Base-by-base conservation (phyloP, 176 grass and related monocot species). In the Themeda triandra region DNA sequence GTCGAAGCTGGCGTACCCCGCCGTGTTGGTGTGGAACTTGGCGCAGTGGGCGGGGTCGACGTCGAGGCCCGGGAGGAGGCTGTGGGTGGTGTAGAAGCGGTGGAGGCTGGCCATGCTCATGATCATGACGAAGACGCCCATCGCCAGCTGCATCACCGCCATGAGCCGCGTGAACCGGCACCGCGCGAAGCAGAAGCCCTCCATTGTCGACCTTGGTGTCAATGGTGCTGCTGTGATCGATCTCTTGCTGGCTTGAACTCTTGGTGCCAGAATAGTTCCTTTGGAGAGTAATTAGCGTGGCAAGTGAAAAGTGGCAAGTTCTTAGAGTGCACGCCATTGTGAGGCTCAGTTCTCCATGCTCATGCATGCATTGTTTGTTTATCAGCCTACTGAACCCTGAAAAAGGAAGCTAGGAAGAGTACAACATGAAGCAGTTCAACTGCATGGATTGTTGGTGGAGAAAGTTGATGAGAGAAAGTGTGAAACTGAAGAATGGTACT, bases 81-180 rank as follows among this genome's bases (percentile, higher is more conserved):
- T 35, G 69, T 71, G 77, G 49, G 66, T 72, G 30, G 79, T 21
- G 80, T 93, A 92, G 86, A 93, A 98, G 13, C 77, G 92, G 71
- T 98, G 95, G 73, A 98, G 91, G 80, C 87, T 92, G 2, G 91
- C 91, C 67, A 95, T 87, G 87, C 92, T 98, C 77, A 98, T 90
- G 53, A 88, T 75, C 24, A 98, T 80, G 23, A 93, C 89, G 6
- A 98, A 66, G 80, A 98, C 74, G n/a, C 87, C 87, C 63, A 93
- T 82, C 36, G 88, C 77, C 78, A 98, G 79, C 91, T 98, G 95
- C 46, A 93, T 85, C 60, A 51, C 49, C 29, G 86, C 91, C 66
- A 95, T 87, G 3, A 92, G 72, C 24, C 87, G 89, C 12, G 85
- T 82, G 85, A 98, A 92, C 8, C 82, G 78, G 73, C 72, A 95